These are phyloP conservation scores for Verticillium dahliae DNA, from an alignment of 2,329 filamentous ascomycete genomes.

Conservation along the genomic window DNA sequence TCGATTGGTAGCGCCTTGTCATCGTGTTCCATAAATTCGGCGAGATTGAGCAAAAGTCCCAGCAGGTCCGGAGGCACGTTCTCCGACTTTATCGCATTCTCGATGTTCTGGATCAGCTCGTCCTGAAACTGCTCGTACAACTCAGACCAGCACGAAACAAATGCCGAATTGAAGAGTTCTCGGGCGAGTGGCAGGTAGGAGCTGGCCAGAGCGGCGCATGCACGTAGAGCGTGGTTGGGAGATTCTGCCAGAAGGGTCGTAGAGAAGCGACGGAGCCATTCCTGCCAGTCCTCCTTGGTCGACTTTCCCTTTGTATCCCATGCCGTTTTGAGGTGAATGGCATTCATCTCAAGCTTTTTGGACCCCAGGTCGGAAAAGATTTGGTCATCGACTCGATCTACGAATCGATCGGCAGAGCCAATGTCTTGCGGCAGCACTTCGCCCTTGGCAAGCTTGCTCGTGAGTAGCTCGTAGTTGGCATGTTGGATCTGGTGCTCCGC, in stretches of 20 bases:
- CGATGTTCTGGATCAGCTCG: constrained; percentile 90
- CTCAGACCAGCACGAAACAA: constrained; percentile 98
- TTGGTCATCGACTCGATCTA: constrained; percentile 71
- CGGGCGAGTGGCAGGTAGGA: constrained; percentile 87
- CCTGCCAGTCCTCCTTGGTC: constrained; percentile 97
- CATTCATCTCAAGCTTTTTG: constrained; percentile 95
- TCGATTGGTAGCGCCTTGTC: constrained; percentile 98
- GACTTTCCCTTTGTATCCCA: constrained; percentile 98
- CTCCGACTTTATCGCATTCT: constrained; percentile 88
- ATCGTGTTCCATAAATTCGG: constrained; percentile 99
- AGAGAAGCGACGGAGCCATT: constrained; percentile 96
- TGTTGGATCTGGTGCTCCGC: constrained; percentile 76
- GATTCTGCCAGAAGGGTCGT: constrained; percentile 93
- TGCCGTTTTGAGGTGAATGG: constrained; percentile 91
- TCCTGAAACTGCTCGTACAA: constrained; percentile 96
- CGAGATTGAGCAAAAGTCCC: constrained; percentile 88
- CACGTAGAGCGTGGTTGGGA: constrained; percentile 88
- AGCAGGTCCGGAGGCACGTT: constrained; percentile 95
- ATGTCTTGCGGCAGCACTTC: constrained; percentile 93
- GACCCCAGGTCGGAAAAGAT: constrained; percentile 77
- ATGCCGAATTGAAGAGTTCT: constrained; percentile 96
- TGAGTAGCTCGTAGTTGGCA: constrained; percentile 84
- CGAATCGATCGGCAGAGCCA: constrained; percentile 76
- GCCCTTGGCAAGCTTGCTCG: constrained; percentile 88
- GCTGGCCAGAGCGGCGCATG: constrained; percentile 85